A percentile compares a stretch with the other conserved stretches of the same genome.
These are phyloP conservation scores for Trifolium fragiferum DNA, from an alignment of 306 rosid species.

Conservation along the genomic window DNA sequence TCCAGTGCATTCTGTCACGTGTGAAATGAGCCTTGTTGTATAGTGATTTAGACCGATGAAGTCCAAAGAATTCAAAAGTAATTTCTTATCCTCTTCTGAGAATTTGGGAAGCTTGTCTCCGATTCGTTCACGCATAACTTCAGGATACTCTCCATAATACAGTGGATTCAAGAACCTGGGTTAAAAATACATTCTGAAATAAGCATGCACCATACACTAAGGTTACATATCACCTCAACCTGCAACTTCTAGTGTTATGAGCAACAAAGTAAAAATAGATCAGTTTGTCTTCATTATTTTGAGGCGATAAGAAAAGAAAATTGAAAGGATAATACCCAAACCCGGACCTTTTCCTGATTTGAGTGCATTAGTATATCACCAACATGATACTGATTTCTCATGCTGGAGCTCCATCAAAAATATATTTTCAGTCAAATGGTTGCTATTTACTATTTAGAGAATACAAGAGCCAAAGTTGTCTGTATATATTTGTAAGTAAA, in stretches of 20 bases:
- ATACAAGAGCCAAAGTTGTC: constrained; percentile 2
- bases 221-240: constrained; percentile 23
- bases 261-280: neutral
- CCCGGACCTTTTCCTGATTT: constrained; percentile 18
- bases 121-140: constrained; percentile 70
- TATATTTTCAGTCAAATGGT: constrained; percentile 20
- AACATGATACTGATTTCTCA: constrained; percentile 27
- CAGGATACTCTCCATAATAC: constrained; percentile 82
- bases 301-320: neutral
- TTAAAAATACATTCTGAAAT: constrained; percentile 28
- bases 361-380: constrained; percentile 9
- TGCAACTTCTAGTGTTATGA: constrained; percentile 13
- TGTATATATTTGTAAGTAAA: neutral
- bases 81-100: constrained; percentile 73
- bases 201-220: constrained; percentile 30
- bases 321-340: constrained; percentile 21
- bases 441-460: neutral
- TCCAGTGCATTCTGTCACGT: constrained; percentile 49
- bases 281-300: constrained; percentile 29
- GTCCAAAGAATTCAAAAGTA: constrained; percentile 68
- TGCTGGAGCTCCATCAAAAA: constrained; percentile 8
- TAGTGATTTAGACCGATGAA: constrained; percentile 87
- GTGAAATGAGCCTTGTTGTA: constrained; percentile 84
- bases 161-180: constrained; percentile 82
- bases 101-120: constrained; percentile 89